phyloP scores from a whole-genome alignment of 176 grass and related monocot genomes.

The Eleusine coracana region DNA sequence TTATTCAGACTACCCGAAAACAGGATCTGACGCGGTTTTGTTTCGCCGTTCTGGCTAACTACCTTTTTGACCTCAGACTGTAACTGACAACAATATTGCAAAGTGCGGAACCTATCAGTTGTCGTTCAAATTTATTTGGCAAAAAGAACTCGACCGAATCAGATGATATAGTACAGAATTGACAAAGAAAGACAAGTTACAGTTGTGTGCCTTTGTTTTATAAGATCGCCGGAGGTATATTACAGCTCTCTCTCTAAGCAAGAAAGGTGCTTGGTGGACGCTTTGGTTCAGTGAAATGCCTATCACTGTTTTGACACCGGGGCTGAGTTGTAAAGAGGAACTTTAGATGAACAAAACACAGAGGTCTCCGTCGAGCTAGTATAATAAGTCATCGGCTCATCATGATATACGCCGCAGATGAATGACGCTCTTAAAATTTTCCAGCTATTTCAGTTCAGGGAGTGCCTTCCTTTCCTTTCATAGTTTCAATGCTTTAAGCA shows the following conservation, averaged over 20 bases:
- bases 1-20: background rate
- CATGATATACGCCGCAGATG: conserved; percentile 17
- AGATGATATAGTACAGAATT: background rate
- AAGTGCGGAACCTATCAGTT: background rate
- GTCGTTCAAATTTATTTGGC: background rate
- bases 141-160: background rate
- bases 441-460: background rate
- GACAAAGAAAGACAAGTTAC: too few relatives aligned
- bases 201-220: too few relatives aligned
- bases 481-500: background rate
- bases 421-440: background rate
- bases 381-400: background rate
- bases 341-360: background rate
- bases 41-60: too few relatives aligned
- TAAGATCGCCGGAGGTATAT: background rate
- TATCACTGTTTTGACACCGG: conserved; percentile 24
- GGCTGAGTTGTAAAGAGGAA: conserved; percentile 34
- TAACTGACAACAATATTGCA: background rate
- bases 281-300: background rate
- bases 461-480: background rate
- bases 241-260: background rate
- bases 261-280: background rate
- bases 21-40: too few relatives aligned
- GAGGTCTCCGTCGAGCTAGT: background rate
- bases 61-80: background rate